Evolutionary conservation across 176 grass and related monocot genomes (phyloP), one percentile per base, ranked within the genome.

Genomic region (Hyparrhenia diplandra): DNA sequence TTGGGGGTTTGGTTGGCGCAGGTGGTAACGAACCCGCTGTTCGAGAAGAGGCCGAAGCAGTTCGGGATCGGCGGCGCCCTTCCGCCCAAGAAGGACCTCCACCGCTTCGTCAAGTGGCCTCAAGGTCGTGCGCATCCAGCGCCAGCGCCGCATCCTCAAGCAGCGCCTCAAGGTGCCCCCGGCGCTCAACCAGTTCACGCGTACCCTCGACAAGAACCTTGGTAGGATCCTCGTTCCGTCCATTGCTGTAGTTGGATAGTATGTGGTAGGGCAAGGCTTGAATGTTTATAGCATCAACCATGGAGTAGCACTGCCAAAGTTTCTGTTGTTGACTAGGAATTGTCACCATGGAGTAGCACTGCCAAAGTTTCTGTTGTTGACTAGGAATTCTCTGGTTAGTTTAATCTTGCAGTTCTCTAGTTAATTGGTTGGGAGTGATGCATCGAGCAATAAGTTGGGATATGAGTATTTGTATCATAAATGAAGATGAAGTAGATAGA

Each of bases 11-110:
- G 24, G 37, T 10, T 8, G 23, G 55, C 76, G 63, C 87, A 97
- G 94, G 91, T 86, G 49, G 91, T 97, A 2, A 37, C 69, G 70
- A 97, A 97, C 68, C 94, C 94, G 1, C 71, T 94, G 31, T 97
- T 97, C 67, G 94, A 97, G 91, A 97, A 94, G 87, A 91, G 89
- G 80, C 91, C 91, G 46, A 97, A 93, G 88, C 94, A 97, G 85
- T 97, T 97, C 32, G 94, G 90, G 2, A 93, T 97, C 68, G 94
- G 91, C 21, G 91, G 91, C 0, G 94, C 94, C 0, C 65, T 97
- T 10, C 91, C 94, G 57, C 94, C 94, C 21, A 97, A 94, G 91
- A 94, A 88, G 76, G 91, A 97, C 71, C 87, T 97, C 4, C 84
- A 89, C 67, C 43, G 91, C 6, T 97, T 97, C 76, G 91, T 97